These are phyloP conservation scores for Geopyxis carbonaria DNA, from an alignment of 495 filamentous ascomycete species.

Conservation along the genomic window DNA sequence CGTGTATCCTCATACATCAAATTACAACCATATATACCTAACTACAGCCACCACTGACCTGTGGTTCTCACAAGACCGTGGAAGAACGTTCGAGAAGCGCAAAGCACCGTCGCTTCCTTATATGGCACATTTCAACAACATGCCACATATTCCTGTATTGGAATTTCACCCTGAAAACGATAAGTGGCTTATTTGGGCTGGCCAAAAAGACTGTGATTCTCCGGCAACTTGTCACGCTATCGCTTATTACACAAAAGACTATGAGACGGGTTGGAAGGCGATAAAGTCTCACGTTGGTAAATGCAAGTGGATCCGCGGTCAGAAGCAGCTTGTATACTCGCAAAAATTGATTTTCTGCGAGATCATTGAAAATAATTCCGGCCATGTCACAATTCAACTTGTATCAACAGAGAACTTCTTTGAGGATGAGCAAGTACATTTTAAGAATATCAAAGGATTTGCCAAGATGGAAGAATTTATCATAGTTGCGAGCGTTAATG, in stretches of 20 bases:
- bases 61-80: conserved; percentile 63
- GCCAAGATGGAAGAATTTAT: conserved; percentile 92
- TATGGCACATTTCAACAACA: conserved; percentile 22
- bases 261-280: conserved; percentile 53
- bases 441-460: conserved; percentile 61
- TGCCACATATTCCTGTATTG: conserved; percentile 31
- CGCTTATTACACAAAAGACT: conserved; percentile 43
- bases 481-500: conserved; percentile 58
- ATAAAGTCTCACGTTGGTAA: conserved; percentile 49
- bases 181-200: conserved; percentile 85
- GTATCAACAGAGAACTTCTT: conserved; percentile 62
- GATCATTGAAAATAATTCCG: conserved; percentile 37
- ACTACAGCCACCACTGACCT: conserved; percentile 50
- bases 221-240: conserved; percentile 44
- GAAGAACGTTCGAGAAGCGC: conserved; percentile 48
- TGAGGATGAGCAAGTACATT: conserved; percentile 37
- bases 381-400: conserved; percentile 28
- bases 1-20: conserved; percentile 59
- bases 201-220: conserved; percentile 36
- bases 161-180: conserved; percentile 64
- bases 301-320: conserved; percentile 66
- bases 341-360: conserved; percentile 67
- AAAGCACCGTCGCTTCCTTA: conserved; percentile 37
- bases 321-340: conserved; percentile 37
- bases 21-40: conserved; percentile 73